Evolutionary conservation across 1,139 yeast species (phyloP).

Genomic region (Yamadazyma pseudoaaseri): DNA sequence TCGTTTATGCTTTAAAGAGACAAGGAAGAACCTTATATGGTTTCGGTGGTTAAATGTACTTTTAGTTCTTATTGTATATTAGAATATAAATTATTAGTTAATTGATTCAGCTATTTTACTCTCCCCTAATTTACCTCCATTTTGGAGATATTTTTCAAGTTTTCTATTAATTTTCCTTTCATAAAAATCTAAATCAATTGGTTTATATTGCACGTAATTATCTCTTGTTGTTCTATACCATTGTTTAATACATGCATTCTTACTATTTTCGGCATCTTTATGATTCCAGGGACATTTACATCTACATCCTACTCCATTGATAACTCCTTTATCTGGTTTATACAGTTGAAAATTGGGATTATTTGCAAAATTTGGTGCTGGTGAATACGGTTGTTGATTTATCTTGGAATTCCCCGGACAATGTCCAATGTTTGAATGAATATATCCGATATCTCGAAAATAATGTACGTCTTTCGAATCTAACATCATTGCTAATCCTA

Average conservation of each 20-base stretch:
- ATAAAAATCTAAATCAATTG: conserved; percentile 34
- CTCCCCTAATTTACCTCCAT: conserved; percentile 32
- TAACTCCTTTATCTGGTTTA: conserved; percentile 41
- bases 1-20: conserved; percentile 56
- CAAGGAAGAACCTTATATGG: conserved; percentile 99
- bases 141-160: conserved; percentile 22
- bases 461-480: conserved; percentile 73
- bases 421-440: conserved; percentile 75
- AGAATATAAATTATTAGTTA: conserved; percentile 12
- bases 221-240: conserved; percentile 52
- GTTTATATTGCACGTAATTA: conserved; percentile 21
- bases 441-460: conserved; percentile 86
- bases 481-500: conserved; percentile 75
- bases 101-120: conserved; percentile 7
- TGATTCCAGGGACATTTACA: conserved; percentile 68
- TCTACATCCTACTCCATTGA: conserved; percentile 77
- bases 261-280: conserved; percentile 54
- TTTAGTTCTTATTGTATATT: conserved; percentile 18
- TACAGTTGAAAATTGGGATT: conserved; percentile 27
- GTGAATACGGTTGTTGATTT: conserved; percentile 47
- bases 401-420: conserved; percentile 69
- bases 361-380: conserved; percentile 16
- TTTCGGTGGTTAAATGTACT: conserved; percentile 86
- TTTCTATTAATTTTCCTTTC: conserved; percentile 28
- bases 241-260: conserved; percentile 51